Base-by-base conservation (phyloP, 129 eudicot genomes). In the Flaveria trinervia region DNA sequence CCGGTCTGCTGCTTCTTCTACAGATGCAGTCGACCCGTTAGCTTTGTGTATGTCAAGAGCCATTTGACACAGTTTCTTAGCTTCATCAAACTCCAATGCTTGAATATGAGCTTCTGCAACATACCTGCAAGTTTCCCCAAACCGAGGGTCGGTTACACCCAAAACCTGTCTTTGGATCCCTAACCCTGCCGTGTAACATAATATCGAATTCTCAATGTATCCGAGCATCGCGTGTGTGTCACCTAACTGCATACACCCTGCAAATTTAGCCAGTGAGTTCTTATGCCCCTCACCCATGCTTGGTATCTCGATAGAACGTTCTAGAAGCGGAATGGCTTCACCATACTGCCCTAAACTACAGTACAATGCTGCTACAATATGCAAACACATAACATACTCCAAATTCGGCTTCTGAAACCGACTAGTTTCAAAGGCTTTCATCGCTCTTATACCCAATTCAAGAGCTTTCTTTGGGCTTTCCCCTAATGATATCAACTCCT, bases 51-150 rank as follows among this genome's bases (percentile, higher is more conserved):
- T 86, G 25, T 86, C 84, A 48, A 88, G 86, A 70, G 93, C 93
- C 90, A 79, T 75, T 71, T 84, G 83, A 68, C 93, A 86, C 11
- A 88, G 81, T 68, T 84, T 86, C 69, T 86, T 86, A 8, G 93
- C 93, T 80, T 88, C 93, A 62, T 86, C 88, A 62, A 88, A 88
- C 66, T 88, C 84, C 78, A 88, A 71, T 3, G 83, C 84, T 75
- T 86, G 93, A 72, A 88, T 59, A 82, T 88, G 81, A n/a, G 93
- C 93, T 71, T 88, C 90, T 1, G 93, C 88, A 20, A 88, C 90
- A 65, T 88, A 88, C 72, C 93, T 78, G 72, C 93, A 88, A 13
- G 93, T 88, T 77, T 86, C 90, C 11, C 90, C 90, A 65, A 88
- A 77, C 9, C 90, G 56, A 1, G 90, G 81, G 61, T 86, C 88